These are phyloP conservation scores for Cercospora nicotianae DNA, from an alignment of 2,329 filamentous ascomycete species.

Conservation along the genomic window DNA sequence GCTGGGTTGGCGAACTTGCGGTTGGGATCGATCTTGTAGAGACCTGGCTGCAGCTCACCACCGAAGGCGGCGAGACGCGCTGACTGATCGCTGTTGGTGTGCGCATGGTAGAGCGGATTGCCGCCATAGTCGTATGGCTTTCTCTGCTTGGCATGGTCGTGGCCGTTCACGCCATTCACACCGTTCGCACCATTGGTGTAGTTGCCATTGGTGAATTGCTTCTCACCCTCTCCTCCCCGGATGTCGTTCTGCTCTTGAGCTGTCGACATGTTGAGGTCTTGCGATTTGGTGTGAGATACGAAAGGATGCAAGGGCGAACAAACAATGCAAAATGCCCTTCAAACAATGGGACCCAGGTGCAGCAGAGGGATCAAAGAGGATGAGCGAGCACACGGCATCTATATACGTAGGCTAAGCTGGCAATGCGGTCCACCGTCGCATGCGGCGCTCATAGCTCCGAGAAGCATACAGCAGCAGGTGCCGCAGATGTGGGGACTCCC, in stretches of 20 bases:
- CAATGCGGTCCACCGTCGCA: constrained; percentile 9
- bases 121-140: constrained; percentile 53
- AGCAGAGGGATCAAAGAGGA: constrained; percentile 2
- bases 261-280: constrained; percentile 44
- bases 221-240: constrained; percentile 24
- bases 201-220: constrained; percentile 29
- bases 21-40: constrained; percentile 42
- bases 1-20: constrained; percentile 53
- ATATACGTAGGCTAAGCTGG: constrained; percentile 18
- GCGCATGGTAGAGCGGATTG: constrained; percentile 50
- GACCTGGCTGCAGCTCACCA: constrained; percentile 55
- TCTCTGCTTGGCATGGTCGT: constrained; percentile 47
- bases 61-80: constrained; percentile 51
- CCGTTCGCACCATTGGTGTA: neutral
- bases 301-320: neutral
- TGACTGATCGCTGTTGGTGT: constrained; percentile 52
- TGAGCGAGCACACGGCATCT: constrained; percentile 16
- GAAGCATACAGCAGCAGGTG: neutral
- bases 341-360: constrained; percentile 11
- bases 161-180: constrained; percentile 33
- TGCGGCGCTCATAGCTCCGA: constrained; percentile 14
- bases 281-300: neutral
- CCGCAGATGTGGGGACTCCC: constrained; percentile 14
- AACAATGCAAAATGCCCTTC: neutral
- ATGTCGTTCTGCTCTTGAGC: constrained; percentile 42